Conservation (phyloP, 2,329 filamentous ascomycete species). For the Monilinia polystroma region DNA sequence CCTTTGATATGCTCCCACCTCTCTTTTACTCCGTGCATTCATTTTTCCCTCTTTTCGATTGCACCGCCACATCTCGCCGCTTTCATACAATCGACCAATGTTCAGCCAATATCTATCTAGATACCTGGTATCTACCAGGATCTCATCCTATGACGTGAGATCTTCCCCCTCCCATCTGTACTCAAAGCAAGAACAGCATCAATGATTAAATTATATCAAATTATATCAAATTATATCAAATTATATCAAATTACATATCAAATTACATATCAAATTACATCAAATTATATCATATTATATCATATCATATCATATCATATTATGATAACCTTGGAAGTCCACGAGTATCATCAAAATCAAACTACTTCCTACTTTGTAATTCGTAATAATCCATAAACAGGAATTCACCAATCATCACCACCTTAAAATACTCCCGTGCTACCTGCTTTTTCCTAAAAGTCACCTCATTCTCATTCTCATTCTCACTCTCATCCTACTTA, state of each 20-base stretch:
- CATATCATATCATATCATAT: too few species aligned
- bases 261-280: too few species aligned
- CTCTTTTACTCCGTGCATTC: too few species aligned
- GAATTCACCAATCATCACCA: constrained; percentile 8
- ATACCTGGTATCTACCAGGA: background rate
- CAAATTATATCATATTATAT: too few species aligned
- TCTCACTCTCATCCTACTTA: background rate
- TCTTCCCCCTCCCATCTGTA: constrained; percentile 5
- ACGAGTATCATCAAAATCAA: background rate
- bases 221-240: too few species aligned
- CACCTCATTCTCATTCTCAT: background rate
- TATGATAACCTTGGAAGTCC: too few species aligned
- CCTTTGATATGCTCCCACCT: too few species aligned
- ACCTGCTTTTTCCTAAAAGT: background rate
- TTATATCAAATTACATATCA: too few species aligned
- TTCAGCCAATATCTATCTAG: background rate
- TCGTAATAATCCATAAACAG: constrained; percentile 9
- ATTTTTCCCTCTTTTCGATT: background rate
- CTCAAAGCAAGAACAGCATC: background rate
- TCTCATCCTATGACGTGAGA: constrained; percentile 15
- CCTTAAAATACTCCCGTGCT: background rate
- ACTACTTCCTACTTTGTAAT: background rate
- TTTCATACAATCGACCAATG: constrained; percentile 1
- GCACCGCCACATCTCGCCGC: constrained; percentile 17
- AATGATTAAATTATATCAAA: too few species aligned